Conservation (phyloP, 805 yeast species). For the Candida broadrunensis region DNA sequence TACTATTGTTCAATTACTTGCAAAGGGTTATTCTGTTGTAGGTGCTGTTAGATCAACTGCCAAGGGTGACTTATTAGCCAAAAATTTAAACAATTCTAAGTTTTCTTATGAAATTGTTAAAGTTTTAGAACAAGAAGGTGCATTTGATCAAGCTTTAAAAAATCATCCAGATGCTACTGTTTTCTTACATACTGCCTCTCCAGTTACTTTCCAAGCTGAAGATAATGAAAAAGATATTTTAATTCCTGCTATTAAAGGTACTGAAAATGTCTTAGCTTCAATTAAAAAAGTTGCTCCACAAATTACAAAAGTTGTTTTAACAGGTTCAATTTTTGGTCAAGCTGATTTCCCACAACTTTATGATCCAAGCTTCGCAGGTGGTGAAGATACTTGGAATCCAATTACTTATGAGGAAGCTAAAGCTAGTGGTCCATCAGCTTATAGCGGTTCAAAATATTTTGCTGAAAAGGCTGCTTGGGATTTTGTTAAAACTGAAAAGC, state of each 20-base stretch:
- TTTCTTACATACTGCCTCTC: constrained; percentile 61
- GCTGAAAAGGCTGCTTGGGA: constrained; percentile 32
- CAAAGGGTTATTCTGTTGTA: constrained; percentile 41
- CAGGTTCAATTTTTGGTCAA: constrained; percentile 55
- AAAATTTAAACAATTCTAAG: constrained; percentile 12
- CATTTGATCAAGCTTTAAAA: constrained; percentile 43
- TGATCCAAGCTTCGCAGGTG: constrained; percentile 23
- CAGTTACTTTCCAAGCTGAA: constrained; percentile 43
- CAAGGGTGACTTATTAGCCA: constrained; percentile 36
- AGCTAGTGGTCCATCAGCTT: constrained; percentile 8
- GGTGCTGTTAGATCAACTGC: constrained; percentile 47
- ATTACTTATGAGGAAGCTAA: constrained; percentile 28
- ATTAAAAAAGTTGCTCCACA: constrained; percentile 39
- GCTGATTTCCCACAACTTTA: constrained; percentile 15
- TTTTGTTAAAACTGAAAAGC: constrained; percentile 18
- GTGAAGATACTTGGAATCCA: constrained; percentile 35
- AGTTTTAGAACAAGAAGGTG: constrained; percentile 41
- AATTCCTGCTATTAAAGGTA: constrained; percentile 56
- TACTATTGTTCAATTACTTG: constrained; percentile 36
- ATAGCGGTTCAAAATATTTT: constrained; percentile 19
- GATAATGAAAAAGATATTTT: constrained; percentile 50
- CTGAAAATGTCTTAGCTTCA: constrained; percentile 47
- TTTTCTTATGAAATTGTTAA: constrained; percentile 43
- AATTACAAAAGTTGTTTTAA: constrained; percentile 40
- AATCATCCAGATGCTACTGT: constrained; percentile 48